Base-by-base conservation (phyloP, 495 filamentous ascomycete species). In the Daldinia bambusicola region DNA sequence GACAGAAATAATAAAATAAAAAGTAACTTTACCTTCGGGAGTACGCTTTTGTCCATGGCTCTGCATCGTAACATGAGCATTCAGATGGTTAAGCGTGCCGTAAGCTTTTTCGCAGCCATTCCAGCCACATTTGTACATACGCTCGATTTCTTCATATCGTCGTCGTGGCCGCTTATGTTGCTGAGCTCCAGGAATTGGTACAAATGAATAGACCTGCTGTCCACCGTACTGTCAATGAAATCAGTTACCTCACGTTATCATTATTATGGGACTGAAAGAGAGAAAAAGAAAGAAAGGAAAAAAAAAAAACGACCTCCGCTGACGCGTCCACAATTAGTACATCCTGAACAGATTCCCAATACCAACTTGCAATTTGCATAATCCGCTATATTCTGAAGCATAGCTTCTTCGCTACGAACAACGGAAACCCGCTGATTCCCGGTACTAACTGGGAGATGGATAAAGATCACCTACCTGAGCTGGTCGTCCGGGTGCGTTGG, bases 71-170 rank as follows among this genome's bases (percentile, higher is more conserved):
- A 98, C 95, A 75, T 98, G 95, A 34, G 95, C 95, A 73, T 98
- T 98, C 73, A 98, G 79, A 78, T 98, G 95, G 78, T 98, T 98
- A 62, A 98, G 82, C 26, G 95, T 98, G 62, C 95, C 95, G 75
- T 98, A 98, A 12, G 95, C 95, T 81, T 98, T 98, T 77, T 98
- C 95, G 78, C 95, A 99, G 4, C 94, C 94, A 67, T 97, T 92
- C 92, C 93, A 98, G 9, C 95, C 95, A 81, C 95, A 99, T 80
- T 97, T 98, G 83, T 99, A 99, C 95, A 99, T 99, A 65, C 95
- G 90, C 84, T 99, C 95, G 76, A 99, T 99, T 79, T 99, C 95
- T 82, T 99, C 95, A 75, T 97, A 99, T 36, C 95, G 89, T 69
- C 95, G 88, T 71, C 95, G 89, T 20, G 95, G 95, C 52, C 95